phyloP scores from a whole-genome alignment of 139 green algal genomes.

The Chlorella sp. region DNA sequence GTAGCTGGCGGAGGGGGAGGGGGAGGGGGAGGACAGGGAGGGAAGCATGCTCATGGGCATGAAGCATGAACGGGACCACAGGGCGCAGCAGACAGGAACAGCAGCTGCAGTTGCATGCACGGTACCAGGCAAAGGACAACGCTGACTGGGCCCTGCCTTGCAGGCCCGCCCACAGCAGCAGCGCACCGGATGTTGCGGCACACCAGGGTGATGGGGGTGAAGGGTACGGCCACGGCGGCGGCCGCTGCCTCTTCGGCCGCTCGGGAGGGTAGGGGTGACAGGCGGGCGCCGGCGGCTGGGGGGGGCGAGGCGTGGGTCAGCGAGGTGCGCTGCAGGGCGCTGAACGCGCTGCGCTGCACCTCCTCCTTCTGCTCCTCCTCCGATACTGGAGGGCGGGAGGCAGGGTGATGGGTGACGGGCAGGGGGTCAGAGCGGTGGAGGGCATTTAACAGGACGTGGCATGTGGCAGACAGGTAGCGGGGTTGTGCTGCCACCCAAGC shows the following conservation, averaged over 20 bases:
- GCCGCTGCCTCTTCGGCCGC: background rate
- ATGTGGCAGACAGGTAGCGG: too few species aligned
- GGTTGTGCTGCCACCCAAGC: too few species aligned
- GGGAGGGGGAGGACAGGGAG: conserved; percentile 25
- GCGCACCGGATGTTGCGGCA: conserved; percentile 63
- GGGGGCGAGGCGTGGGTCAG: background rate
- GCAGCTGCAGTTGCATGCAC: too few species aligned
- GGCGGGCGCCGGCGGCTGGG: background rate
- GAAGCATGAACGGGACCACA: too few species aligned
- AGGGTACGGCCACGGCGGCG: conserved; percentile 52
- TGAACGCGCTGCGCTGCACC: conserved; percentile 13
- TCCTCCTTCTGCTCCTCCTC: conserved; percentile 37
- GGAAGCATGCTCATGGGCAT: too few species aligned
- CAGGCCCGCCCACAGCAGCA: background rate
- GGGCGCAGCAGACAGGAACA: too few species aligned
- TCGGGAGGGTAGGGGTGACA: background rate
- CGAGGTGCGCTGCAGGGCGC: background rate
- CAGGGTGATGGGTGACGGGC: too few species aligned
- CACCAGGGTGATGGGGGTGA: conserved; percentile 73
- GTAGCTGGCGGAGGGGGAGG: too few species aligned
- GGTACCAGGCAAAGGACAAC: too few species aligned
- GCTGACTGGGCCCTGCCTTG: too few species aligned
- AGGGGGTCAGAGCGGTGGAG: too few species aligned
- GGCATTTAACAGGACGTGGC: background rate
- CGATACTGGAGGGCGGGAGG: background rate